A percentile compares a stretch with the other conserved stretches of the same genome.
Conservation (phyloP, 2,329 filamentous ascomycete genomes). For the Onygenales sp. region DNA sequence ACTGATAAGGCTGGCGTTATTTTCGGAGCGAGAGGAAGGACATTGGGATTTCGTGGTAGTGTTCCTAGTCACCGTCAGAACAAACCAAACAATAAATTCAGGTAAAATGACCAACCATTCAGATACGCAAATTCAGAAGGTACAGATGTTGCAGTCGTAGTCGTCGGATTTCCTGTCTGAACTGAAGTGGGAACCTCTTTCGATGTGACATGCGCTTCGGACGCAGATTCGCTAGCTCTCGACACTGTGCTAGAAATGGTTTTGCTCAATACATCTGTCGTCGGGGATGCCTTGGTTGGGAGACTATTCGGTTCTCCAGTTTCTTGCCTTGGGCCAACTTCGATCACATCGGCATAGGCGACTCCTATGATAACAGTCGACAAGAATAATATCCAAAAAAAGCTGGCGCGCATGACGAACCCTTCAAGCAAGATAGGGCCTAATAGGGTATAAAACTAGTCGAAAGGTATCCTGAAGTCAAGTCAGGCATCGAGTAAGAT, state of each 20-base stretch:
- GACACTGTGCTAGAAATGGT: background rate
- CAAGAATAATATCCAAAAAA: background rate
- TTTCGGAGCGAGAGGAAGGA: slow-evolving; percentile 60
- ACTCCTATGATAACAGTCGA: background rate
- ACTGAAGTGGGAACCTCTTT: background rate
- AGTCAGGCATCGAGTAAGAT: background rate
- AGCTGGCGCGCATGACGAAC: background rate
- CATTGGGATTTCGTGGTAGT: slow-evolving; percentile 13
- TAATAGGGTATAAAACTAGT: background rate
- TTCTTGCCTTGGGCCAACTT: background rate
- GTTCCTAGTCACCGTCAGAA: background rate
- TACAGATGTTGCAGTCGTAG: background rate
- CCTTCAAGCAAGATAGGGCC: background rate
- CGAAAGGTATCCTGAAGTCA: background rate
- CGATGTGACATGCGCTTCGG: background rate
- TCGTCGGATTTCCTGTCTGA: background rate
- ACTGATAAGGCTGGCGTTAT: slow-evolving; percentile 77
- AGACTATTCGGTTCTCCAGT: background rate
- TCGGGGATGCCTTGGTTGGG: background rate
- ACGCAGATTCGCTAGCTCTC: background rate
- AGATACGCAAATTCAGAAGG: background rate
- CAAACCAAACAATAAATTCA: background rate
- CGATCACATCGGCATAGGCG: background rate
- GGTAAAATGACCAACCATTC: background rate
- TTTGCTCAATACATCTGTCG: background rate